phyloP scores from a whole-genome alignment of 371 early-diverging fungal species.

The Mortierella sp. region DNA sequence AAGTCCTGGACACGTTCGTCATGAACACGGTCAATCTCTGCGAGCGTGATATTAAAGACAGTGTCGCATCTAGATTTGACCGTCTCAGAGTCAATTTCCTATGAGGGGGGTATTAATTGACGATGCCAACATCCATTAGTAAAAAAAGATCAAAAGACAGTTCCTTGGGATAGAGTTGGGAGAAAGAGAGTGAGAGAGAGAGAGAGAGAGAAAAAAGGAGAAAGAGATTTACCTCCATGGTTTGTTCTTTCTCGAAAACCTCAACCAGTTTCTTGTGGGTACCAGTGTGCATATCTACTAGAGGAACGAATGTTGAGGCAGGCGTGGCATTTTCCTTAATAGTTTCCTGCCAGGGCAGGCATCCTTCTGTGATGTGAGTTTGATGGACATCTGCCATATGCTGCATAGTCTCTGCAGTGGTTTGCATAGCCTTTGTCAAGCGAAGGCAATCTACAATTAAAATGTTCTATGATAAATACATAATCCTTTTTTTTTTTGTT shows the following conservation, averaged over 20 bases:
- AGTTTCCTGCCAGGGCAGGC: slow-evolving; percentile 45
- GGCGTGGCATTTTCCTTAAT: slow-evolving; percentile 48
- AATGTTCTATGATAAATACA: too few species aligned
- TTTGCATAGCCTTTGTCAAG: slow-evolving; percentile 59
- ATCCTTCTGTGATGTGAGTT: slow-evolving; percentile 47
- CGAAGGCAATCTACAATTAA: slow-evolving; percentile 52
- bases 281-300: slow-evolving; percentile 60
- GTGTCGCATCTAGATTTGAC: slow-evolving; percentile 62
- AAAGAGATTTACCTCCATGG: slow-evolving; percentile 46
- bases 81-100: slow-evolving; percentile 58
- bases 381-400: slow-evolving; percentile 56
- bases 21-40: slow-evolving; percentile 60
- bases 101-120: neutral
- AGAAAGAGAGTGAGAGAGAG: too few species aligned
- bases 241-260: slow-evolving; percentile 46
- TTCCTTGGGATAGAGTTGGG: too few species aligned
- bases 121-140: neutral
- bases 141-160: neutral
- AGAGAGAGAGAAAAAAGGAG: neutral
- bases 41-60: slow-evolving; percentile 60
- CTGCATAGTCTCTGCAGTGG: slow-evolving; percentile 60
- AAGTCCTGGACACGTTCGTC: slow-evolving; percentile 60
- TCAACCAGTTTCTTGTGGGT: slow-evolving; percentile 58
- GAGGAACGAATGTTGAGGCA: slow-evolving; percentile 38
- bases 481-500: too few species aligned